These are phyloP conservation scores for Gillenia trifoliata DNA, from an alignment of 306 rosid species.

Conservation along the genomic window DNA sequence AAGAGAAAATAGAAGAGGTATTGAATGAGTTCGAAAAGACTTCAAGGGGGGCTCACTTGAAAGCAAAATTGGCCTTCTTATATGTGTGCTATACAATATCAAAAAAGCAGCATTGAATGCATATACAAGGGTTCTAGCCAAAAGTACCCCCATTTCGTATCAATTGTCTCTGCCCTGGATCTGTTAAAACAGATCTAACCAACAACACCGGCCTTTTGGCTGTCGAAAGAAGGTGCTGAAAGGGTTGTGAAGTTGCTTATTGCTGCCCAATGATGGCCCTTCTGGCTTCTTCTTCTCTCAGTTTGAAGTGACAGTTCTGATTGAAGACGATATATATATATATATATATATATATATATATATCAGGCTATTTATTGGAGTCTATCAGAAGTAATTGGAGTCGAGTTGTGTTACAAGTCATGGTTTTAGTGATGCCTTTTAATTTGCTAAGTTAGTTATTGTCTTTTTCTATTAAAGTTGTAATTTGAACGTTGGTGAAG, in stretches of 20 bases:
- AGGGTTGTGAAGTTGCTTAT: slow-evolving; percentile 44
- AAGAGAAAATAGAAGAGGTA: slow-evolving; percentile 39
- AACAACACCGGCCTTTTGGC: slow-evolving; percentile 23
- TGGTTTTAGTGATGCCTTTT: too few relatives aligned
- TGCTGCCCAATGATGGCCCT: slow-evolving; percentile 36
- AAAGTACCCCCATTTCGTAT: slow-evolving; percentile 31
- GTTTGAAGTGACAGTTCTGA: slow-evolving; percentile 20
- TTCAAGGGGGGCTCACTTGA: too few relatives aligned
- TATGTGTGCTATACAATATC: slow-evolving; percentile 26
- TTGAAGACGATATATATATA: neutral
- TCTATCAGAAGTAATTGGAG: too few relatives aligned
- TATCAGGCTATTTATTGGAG: too few relatives aligned
- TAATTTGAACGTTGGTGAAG: too few relatives aligned
- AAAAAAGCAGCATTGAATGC: slow-evolving; percentile 44
- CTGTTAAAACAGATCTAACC: slow-evolving; percentile 38
- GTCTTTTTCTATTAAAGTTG: too few relatives aligned
- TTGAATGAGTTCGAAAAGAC: slow-evolving; percentile 33
- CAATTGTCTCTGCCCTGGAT: slow-evolving; percentile 45
- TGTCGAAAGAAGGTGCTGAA: slow-evolving; percentile 49
- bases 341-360: too few relatives aligned
- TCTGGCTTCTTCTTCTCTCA: slow-evolving; percentile 37
- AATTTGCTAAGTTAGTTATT: too few relatives aligned
- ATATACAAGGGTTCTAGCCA: slow-evolving; percentile 44
- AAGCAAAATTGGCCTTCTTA: slow-evolving; percentile 40
- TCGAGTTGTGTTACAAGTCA: too few relatives aligned